A percentile compares a stretch with the other conserved stretches of the same genome.
phyloP scores from a whole-genome alignment of 257 asterid genomes.

The Przewalskia tangutica region DNA sequence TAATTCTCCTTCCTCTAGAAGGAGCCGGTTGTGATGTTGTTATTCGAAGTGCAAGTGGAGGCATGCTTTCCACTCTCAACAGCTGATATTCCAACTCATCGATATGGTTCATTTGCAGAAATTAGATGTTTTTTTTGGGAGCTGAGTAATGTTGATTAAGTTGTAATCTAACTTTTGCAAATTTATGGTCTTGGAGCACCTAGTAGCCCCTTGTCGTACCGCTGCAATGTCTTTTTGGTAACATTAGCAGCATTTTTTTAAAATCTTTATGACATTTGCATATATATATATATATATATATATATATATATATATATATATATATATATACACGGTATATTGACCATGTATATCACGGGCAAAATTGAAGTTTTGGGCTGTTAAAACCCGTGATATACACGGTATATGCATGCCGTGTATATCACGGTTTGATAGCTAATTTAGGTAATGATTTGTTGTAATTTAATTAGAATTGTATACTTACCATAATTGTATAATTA shows the following conservation, averaged over 20 bases:
- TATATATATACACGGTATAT: too few species aligned
- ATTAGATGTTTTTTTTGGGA: neutral
- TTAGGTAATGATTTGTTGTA: too few species aligned
- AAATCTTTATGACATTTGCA: neutral
- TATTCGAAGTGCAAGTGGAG: conserved; percentile 61
- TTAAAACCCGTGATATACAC: too few species aligned
- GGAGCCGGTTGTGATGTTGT: conserved; percentile 99
- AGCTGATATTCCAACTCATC: conserved; percentile 22
- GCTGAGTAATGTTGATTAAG: neutral
- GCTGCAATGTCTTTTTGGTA: neutral
- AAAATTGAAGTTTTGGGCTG: too few species aligned
- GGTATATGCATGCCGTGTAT: too few species aligned
- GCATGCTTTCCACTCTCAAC: conserved; percentile 72
- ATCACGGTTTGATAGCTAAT: too few species aligned
- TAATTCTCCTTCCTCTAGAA: conserved; percentile 35
- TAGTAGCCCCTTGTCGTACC: neutral
- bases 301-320: too few species aligned
- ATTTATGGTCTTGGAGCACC: neutral
- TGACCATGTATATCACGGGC: too few species aligned
- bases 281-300: too few species aligned
- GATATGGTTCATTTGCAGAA: neutral
- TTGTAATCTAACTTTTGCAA: neutral
- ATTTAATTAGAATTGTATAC: too few species aligned
- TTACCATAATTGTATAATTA: too few species aligned
- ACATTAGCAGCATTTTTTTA: neutral